Conservation (phyloP, 345 rosid species). For the Melastoma malabathricum region DNA sequence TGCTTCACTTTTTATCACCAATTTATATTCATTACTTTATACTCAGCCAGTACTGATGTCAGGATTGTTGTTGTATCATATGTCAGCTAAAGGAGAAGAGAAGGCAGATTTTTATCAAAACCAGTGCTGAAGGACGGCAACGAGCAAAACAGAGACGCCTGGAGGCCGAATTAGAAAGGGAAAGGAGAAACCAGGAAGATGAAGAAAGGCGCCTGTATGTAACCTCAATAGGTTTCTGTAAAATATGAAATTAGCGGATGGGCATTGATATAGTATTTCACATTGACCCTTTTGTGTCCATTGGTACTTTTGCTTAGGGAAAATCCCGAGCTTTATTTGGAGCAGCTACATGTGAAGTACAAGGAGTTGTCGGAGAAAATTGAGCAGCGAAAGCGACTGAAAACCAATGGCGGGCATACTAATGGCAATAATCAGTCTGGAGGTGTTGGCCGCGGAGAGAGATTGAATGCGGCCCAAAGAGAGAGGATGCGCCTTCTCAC, state of each 20-base stretch:
- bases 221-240: constrained; percentile 4
- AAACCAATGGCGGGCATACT: constrained; percentile 58
- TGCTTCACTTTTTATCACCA: neutral
- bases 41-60: neutral
- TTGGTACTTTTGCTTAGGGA: constrained; percentile 31
- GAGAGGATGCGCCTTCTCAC: constrained; percentile 95
- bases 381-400: constrained; percentile 73
- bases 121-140: constrained; percentile 75
- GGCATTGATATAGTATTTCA: no score
- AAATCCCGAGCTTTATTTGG: constrained; percentile 75
- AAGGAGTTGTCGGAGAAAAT: constrained; percentile 70
- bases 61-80: neutral
- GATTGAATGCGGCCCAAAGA: constrained; percentile 88
- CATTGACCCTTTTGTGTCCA: constrained; percentile 2
- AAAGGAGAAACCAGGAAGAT: constrained; percentile 61
- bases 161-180: constrained; percentile 73
- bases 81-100: constrained; percentile 80
- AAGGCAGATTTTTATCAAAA: constrained; percentile 72
- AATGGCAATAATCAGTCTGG: constrained; percentile 64
- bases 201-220: constrained; percentile 82
- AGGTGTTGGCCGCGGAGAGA: constrained; percentile 87
- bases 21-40: no score
- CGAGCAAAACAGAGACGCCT: constrained; percentile 83
- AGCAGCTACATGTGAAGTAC: constrained; percentile 54
- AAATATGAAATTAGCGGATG: no score